phyloP scores from a whole-genome alignment of 1,284 basidiomycete species.

The Sporisorium graminicola region DNA sequence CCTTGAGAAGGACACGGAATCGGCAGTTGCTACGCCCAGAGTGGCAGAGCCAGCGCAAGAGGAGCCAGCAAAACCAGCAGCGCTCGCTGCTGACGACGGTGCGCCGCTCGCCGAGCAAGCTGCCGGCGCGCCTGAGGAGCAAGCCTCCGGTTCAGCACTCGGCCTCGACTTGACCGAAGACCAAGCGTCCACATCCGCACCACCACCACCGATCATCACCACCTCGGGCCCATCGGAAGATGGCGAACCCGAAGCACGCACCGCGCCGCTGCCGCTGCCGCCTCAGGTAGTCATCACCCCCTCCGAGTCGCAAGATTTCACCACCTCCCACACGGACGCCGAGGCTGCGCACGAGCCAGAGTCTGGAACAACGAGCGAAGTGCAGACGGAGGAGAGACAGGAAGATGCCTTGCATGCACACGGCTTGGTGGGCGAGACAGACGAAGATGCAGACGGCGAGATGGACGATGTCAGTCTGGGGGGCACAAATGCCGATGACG shows the following conservation, averaged over 20 bases:
- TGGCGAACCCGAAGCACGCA: conserved; percentile 11
- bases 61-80: conserved; percentile 1
- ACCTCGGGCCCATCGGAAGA: conserved; percentile 42
- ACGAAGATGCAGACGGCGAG: conserved; percentile 44
- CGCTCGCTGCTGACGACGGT: conserved; percentile 15
- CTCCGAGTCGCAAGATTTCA: conserved; percentile 16
- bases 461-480: conserved; percentile 51
- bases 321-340: neutral
- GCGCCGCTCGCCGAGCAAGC: conserved; percentile 6
- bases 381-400: neutral
- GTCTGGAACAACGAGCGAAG: neutral
- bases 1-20: conserved; percentile 29
- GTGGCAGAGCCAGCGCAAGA: neutral
- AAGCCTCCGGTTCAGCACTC: conserved; percentile 30
- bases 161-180: conserved; percentile 17
- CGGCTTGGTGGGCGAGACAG: neutral
- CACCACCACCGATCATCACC: conserved; percentile 36
- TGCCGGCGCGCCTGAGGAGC: neutral
- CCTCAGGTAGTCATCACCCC: conserved; percentile 41
- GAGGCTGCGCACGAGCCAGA: neutral
- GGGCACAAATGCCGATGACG: conserved; percentile 17
- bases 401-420: neutral
- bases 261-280: conserved; percentile 8
- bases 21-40: neutral
- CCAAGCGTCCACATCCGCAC: conserved; percentile 2